Percentiles rank a stretch among this genome's conserved stretches.
Conservation (phyloP, 176 grass and related monocot species). For the Phragmites australis region DNA sequence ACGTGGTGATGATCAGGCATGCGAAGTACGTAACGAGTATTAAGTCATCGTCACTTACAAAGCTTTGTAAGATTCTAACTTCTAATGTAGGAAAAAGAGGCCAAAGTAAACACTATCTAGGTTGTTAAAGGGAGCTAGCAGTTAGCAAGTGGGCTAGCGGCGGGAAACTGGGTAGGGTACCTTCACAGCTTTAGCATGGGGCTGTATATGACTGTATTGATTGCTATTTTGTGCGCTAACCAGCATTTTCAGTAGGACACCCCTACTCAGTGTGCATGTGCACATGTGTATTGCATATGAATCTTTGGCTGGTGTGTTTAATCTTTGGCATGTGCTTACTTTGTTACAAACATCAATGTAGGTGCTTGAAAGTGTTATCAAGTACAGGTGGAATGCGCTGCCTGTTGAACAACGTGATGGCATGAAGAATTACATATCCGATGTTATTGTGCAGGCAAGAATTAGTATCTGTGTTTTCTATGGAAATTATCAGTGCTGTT, state of each 20-base stretch:
- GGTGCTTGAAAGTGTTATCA: slow-evolving; percentile 99
- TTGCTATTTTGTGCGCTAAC: not conserved
- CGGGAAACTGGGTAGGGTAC: not conserved
- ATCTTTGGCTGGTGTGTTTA: not conserved
- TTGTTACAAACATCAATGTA: slow-evolving; percentile 45
- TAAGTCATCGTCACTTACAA: not conserved
- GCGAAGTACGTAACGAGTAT: not conserved
- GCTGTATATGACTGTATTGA: not conserved
- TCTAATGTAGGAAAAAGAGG: not conserved
- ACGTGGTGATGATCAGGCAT: not conserved
- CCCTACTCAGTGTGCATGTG: not conserved
- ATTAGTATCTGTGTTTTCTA: not conserved
- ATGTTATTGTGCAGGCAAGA: slow-evolving; percentile 90
- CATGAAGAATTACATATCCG: slow-evolving; percentile 98
- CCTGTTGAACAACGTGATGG: slow-evolving; percentile 94
- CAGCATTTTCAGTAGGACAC: not conserved
- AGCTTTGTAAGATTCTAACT: not conserved
- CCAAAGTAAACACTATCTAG: not conserved
- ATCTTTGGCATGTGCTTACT: slow-evolving; percentile 20
- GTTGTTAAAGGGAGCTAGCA: not conserved
- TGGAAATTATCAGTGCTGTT: not conserved
- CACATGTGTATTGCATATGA: not conserved
- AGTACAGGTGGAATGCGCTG: slow-evolving; percentile 95
- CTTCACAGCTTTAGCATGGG: not conserved
- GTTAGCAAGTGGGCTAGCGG: not conserved